A percentile compares a stretch with the other conserved stretches of the same genome.
Evolutionary conservation across 495 filamentous ascomycete species (phyloP).

Genomic region (Lasiosphaeria hispida): DNA sequence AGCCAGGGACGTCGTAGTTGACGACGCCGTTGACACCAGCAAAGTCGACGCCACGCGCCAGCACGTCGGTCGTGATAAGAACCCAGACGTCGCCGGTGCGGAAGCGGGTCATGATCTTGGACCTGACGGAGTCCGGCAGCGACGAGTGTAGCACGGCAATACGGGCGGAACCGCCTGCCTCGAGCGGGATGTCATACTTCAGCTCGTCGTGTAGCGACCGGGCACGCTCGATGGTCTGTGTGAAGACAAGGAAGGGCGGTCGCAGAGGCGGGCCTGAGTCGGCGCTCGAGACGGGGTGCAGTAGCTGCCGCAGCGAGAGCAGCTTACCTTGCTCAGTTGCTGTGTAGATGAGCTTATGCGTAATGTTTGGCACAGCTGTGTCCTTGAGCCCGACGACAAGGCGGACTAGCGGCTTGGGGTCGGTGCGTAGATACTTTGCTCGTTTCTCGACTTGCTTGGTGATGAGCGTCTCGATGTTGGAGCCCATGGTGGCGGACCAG

Average conservation of each 20-base stretch:
- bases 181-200: slow-evolving; percentile 87
- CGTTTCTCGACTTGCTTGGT: slow-evolving; percentile 51
- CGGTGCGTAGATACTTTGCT: slow-evolving; percentile 48
- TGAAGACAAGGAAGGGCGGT: slow-evolving; percentile 90
- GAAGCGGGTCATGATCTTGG: slow-evolving; percentile 82
- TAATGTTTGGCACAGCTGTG: slow-evolving; percentile 85
- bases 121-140: slow-evolving; percentile 71
- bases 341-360: slow-evolving; percentile 84
- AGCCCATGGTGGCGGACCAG: slow-evolving; percentile 97
- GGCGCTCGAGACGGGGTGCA: slow-evolving; percentile 69
- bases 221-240: slow-evolving; percentile 88
- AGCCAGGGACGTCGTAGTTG: slow-evolving; percentile 94
- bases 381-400: slow-evolving; percentile 94
- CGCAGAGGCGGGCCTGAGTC: slow-evolving; percentile 61
- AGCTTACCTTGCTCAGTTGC: slow-evolving; percentile 93
- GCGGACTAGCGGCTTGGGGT: slow-evolving; percentile 61
- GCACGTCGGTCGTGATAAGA: slow-evolving; percentile 88
- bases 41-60: slow-evolving; percentile 90
- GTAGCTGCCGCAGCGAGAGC: slow-evolving; percentile 82
- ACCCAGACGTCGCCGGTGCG: slow-evolving; percentile 93
- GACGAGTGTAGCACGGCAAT: slow-evolving; percentile 89
- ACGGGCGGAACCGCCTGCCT: slow-evolving; percentile 80
- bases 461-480: slow-evolving; percentile 79
- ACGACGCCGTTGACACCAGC: slow-evolving; percentile 88
- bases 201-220: slow-evolving; percentile 84